Conservation (phyloP, 225 moss, liverwort and hornwort genomes). For the Climacium dendroides region DNA sequence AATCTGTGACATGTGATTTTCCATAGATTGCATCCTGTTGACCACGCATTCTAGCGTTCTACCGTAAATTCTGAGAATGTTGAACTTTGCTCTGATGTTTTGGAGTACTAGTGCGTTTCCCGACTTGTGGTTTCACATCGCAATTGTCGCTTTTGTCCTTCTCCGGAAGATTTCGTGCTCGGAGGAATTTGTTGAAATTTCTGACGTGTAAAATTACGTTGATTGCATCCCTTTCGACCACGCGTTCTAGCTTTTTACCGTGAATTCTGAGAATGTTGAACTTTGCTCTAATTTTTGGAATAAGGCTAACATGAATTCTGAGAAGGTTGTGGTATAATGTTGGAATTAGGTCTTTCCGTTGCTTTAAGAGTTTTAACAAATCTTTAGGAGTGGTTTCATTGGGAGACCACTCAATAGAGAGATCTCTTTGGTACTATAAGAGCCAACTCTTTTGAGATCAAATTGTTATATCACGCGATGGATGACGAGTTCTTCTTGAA, state of each 20-base stretch:
- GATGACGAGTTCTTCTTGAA: background rate
- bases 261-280: no score
- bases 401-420: background rate
- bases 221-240: no score
- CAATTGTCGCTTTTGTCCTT: no score
- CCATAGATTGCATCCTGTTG: background rate
- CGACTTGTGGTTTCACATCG: no score
- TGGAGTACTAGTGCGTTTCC: no score
- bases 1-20: background rate
- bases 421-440: background rate
- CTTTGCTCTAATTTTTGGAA: no score
- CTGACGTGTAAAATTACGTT: no score
- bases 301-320: background rate
- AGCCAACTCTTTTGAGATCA: background rate
- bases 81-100: background rate
- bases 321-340: background rate
- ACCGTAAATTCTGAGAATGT: background rate
- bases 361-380: background rate
- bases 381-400: background rate
- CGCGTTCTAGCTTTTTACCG: no score
- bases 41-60: background rate
- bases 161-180: no score
- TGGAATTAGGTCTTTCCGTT: background rate
- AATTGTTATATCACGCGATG: background rate
- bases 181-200: no score